Percentiles rank a stretch among this genome's conserved stretches.
These are phyloP conservation scores for Aspergillus persii DNA, from an alignment of 2,329 filamentous ascomycete genomes.

Conservation along the genomic window DNA sequence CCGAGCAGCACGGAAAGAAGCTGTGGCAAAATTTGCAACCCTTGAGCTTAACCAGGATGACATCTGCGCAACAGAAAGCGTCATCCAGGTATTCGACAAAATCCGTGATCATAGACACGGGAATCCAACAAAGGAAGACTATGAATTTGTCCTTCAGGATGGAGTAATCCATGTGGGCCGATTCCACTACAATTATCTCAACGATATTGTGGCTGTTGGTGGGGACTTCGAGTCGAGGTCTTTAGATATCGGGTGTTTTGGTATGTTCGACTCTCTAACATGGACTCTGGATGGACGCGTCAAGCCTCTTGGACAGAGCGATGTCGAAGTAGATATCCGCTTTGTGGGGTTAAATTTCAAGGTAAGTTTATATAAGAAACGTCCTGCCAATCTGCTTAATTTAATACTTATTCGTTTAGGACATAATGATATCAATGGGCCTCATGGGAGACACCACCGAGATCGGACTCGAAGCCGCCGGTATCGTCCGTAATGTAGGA, in stretches of 20 bases:
- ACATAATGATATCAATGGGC: conserved; percentile 35
- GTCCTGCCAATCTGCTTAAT: no score
- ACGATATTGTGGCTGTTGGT: not conserved
- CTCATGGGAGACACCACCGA: conserved; percentile 20
- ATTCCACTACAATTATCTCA: conserved; percentile 7
- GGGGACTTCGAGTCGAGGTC: not conserved
- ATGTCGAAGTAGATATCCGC: conserved; percentile 36
- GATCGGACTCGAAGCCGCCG: conserved; percentile 32
- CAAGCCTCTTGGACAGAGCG: conserved; percentile 6
- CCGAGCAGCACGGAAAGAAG: conserved; percentile 12
- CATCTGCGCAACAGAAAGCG: not conserved
- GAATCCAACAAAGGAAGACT: not conserved
- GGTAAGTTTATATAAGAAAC: conserved; percentile 7
- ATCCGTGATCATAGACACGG: not conserved
- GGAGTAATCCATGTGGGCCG: conserved; percentile 8
- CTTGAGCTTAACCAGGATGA: conserved; percentile 13
- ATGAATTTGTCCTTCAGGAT: conserved; percentile 13
- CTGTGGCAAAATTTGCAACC: conserved; percentile 3
- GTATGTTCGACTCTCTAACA: conserved; percentile 7
- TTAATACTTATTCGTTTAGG: conserved; percentile 4
- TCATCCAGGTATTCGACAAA: conserved; percentile 4
- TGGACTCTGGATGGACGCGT: conserved; percentile 5
- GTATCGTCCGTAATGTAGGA: conserved; percentile 28
- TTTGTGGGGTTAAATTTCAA: conserved; percentile 34
- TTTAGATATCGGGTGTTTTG: conserved; percentile 8